phyloP scores from a whole-genome alignment of 1,139 yeast species.

The Saccharomyces hybrid region DNA sequence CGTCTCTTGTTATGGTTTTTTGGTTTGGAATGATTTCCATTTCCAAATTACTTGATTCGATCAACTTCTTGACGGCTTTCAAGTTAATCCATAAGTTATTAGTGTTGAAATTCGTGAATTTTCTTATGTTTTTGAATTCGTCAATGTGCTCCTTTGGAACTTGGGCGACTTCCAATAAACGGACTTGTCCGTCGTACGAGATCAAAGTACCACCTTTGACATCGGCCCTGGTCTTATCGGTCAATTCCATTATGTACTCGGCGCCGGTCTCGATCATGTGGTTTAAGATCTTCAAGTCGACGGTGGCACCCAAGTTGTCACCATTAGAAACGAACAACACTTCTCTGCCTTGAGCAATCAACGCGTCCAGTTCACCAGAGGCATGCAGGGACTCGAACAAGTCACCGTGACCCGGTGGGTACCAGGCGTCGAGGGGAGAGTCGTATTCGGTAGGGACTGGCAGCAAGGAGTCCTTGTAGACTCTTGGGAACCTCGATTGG shows the following conservation, averaged over 20 bases:
- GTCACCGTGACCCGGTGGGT: constrained; percentile 99
- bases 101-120: constrained; percentile 96
- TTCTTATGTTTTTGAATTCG: constrained; percentile 95
- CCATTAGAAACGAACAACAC: constrained; percentile 93
- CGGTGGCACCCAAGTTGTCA: constrained; percentile 97
- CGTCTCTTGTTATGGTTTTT: constrained; percentile 67
- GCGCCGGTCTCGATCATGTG: constrained; percentile 90
- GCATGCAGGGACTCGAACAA: constrained; percentile 83
- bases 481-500: constrained; percentile 95
- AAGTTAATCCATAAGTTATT: constrained; percentile 96
- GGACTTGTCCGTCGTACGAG: constrained; percentile 89
- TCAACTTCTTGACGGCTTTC: constrained; percentile 86
- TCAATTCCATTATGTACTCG: constrained; percentile 96
- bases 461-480: constrained; percentile 83
- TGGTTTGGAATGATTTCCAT: constrained; percentile 94
- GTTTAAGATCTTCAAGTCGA: constrained; percentile 79
- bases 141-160: constrained; percentile 98
- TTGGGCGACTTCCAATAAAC: constrained; percentile 95
- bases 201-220: constrained; percentile 99
- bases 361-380: constrained; percentile 86
- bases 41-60: constrained; percentile 74
- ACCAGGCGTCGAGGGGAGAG: constrained; percentile 83
- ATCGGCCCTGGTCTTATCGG: constrained; percentile 98
- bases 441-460: constrained; percentile 81
- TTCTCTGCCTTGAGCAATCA: constrained; percentile 91